Evolutionary conservation across 768 basidiomycete species (phyloP), one percentile per base, ranked within the genome.

Genomic region (Mycena sanguinolenta): DNA sequence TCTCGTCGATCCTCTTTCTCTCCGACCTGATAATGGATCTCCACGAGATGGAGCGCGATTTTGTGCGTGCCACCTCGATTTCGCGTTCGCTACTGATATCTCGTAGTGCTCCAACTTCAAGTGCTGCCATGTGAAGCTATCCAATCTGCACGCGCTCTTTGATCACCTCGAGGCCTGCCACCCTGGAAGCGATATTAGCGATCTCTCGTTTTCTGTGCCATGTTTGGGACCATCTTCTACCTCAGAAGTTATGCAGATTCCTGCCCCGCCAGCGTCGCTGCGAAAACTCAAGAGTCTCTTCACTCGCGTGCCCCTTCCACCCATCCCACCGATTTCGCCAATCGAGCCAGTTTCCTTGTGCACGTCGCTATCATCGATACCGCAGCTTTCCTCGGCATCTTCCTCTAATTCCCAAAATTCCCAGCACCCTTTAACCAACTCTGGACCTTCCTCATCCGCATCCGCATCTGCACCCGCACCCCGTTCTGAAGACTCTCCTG

Each of bases 61-160:
- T 70, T 57, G 69, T 65, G 21, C 44, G 69, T 65, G n/a, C 34
- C 27, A n/a, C n/a, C 13, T 39, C 36, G 2, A 16, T 38, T 28
- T 53, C 17, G 25, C 30, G 23, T 25, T 36, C 36, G 6, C 14
- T 7, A 25, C 52, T 64, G 7, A 59, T 21, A 6, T 36, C 36
- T 52, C 39, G 17, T 58, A 70, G 69, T 70, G 69, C 34, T 65
- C 69, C 27, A 27, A 65, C 21, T 65, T 65, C 69, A 65, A 65
- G n/a, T 70, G 69, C 63, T 70, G 69, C 54, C 27, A 65, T n/a
- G 34, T 38, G 34, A 54, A 62, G 53, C 58, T 70, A 10, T 49
- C 69, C 1, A 52, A 70, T 34, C 39, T 70, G 23, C 69, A 70
- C 42, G 69, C 39, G 63, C 69, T 70, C 32, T 70, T 49, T 25